Evolutionary conservation across 2,329 filamentous ascomycete species (phyloP).

Genomic region (Sporothrix sp.): DNA sequence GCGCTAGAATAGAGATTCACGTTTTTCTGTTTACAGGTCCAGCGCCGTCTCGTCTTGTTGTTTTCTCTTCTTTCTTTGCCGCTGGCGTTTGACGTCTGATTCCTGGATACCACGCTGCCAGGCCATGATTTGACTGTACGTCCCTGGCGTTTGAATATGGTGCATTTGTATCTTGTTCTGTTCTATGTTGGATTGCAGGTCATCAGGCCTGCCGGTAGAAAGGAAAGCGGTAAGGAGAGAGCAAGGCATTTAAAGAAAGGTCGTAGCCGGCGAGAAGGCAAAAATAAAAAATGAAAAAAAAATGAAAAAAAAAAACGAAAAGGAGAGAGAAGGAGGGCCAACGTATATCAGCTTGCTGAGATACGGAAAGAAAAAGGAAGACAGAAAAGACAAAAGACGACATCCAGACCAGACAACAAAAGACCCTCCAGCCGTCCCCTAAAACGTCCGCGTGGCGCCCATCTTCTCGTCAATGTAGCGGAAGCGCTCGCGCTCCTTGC

Average conservation of each 20-base stretch:
- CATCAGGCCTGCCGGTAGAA: not conserved
- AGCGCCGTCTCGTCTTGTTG: no score
- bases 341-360: no score
- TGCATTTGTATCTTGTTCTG: no score
- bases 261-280: not conserved
- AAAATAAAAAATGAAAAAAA: not conserved
- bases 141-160: no score
- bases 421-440: slow-evolving; percentile 12
- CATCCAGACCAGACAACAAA: not conserved
- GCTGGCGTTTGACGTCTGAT: no score
- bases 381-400: not conserved
- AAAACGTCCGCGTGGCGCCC: slow-evolving; percentile 42
- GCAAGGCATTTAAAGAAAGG: not conserved
- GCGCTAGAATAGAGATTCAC: no score
- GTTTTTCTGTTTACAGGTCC: no score
- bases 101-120: no score
- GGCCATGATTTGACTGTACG: no score
- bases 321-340: not conserved
- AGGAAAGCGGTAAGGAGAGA: not conserved
- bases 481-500: slow-evolving; percentile 70
- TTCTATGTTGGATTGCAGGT: no score
- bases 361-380: not conserved
- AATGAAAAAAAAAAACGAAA: slow-evolving; percentile 2
- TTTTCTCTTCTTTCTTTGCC: no score
- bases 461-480: slow-evolving; percentile 73